Evolutionary conservation across 352 stramenopile species (phyloP).

Genomic region (Globisporangium rhizosaccharum): DNA sequence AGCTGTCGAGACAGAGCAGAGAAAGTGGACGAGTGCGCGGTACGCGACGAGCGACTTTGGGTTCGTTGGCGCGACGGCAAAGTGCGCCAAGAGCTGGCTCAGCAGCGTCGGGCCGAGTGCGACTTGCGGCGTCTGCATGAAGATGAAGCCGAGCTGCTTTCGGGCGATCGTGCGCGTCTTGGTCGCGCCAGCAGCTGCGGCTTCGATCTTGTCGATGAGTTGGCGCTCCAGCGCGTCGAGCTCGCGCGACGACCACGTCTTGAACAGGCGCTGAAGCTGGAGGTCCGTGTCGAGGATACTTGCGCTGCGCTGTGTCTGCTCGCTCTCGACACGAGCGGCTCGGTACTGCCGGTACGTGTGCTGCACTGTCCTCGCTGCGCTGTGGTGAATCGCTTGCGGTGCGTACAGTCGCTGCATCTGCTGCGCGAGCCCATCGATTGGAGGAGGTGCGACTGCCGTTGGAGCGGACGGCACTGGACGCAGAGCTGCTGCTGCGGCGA

Average conservation of each 20-base stretch:
- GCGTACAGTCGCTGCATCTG: slow-evolving; percentile 26
- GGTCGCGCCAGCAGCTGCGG: slow-evolving; percentile 24
- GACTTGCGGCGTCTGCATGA: slow-evolving; percentile 37
- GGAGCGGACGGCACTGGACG: background rate
- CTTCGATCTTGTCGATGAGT: slow-evolving; percentile 35
- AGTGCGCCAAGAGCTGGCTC: slow-evolving; percentile 37
- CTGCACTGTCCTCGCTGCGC: slow-evolving; percentile 37
- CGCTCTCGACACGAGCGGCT: slow-evolving; percentile 8
- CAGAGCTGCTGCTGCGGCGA: background rate
- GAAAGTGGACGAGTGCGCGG: slow-evolving; percentile 36
- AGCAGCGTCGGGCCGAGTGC: slow-evolving; percentile 36
- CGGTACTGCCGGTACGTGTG: slow-evolving; percentile 34
- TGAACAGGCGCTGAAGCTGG: slow-evolving; percentile 31
- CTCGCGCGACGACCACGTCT: slow-evolving; percentile 35
- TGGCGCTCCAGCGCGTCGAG: slow-evolving; percentile 27
- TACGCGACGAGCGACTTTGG: slow-evolving; percentile 26
- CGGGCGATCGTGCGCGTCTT: slow-evolving; percentile 23
- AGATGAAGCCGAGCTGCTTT: slow-evolving; percentile 53
- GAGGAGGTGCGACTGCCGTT: background rate
- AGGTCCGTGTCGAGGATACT: slow-evolving; percentile 30
- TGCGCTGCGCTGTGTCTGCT: background rate
- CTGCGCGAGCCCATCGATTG: slow-evolving; percentile 19
- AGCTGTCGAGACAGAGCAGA: slow-evolving; percentile 34
- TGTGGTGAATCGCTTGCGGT: slow-evolving; percentile 31
- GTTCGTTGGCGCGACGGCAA: slow-evolving; percentile 17